Conservation (phyloP, 1,284 basidiomycete genomes). For the Mycena sp. region DNA sequence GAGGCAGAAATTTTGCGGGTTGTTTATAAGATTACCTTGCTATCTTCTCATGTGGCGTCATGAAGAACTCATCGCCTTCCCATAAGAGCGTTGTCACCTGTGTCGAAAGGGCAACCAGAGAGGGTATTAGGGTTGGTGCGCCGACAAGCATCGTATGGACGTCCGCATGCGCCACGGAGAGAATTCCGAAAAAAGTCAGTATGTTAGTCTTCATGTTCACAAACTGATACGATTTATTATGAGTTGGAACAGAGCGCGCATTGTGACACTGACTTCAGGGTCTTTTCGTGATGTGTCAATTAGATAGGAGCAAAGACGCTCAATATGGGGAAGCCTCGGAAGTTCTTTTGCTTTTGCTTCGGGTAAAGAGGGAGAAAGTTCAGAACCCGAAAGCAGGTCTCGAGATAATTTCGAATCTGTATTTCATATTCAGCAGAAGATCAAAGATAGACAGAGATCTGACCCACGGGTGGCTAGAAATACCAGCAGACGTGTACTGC, state of each 20-base stretch:
- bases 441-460: not conserved
- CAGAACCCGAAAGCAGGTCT: conserved; percentile 46
- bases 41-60: conserved; percentile 42
- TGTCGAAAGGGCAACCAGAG: conserved; percentile 64
- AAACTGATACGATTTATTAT: conserved; percentile 41
- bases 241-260: no score
- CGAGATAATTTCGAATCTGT: conserved; percentile 39
- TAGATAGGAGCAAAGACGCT: conserved; percentile 60
- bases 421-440: not conserved
- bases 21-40: conserved; percentile 6
- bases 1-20: not conserved
- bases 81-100: conserved; percentile 65
- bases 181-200: conserved; percentile 63
- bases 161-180: conserved; percentile 63
- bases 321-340: conserved; percentile 57
- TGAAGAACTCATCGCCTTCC: conserved; percentile 65
- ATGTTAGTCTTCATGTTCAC: conserved; percentile 56
- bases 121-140: conserved; percentile 66
- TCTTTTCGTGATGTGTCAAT: conserved; percentile 58
- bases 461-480: conserved; percentile 66
- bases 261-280: conserved; percentile 24
- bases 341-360: conserved; percentile 34
- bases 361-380: conserved; percentile 26
- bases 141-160: conserved; percentile 58
- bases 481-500: conserved; percentile 57